Base-by-base conservation (phyloP, 129 eudicot genomes). In the Arctium lappa region DNA sequence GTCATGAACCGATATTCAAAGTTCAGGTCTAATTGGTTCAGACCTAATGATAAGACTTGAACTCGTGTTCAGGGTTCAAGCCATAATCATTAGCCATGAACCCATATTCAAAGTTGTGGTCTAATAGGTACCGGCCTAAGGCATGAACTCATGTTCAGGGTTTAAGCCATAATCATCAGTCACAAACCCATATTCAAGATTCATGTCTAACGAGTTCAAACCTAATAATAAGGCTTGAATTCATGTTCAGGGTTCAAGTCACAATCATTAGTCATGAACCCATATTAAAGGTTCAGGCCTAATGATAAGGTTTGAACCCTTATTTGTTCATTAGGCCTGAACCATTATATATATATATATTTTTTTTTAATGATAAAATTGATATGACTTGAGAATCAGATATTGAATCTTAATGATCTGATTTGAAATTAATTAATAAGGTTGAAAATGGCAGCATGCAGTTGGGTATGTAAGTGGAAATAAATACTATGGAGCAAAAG, bases 401-500 rank as follows among this genome's bases (percentile, higher is more conserved):
- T 15, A 53, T 15, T 53, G 8, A 5, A 15, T 16, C 6, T 53
- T 15, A 53, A 53, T 22, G 16, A n/a, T 56, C 65, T 60, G 68
- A 60, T 27, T 69, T 72, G 7, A 72, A 53, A 65, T n/a, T 29
- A 46, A 73, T 60, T 77, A 81, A 86, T 72, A 30, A 18, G 48
- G 44, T 76, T 66, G 86, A 72, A 76, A 82, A 80, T 73, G 73
- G 84, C 93, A 95, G 99, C 99, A 95, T 90, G 99, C 99, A 62
- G 98, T 95, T 75, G 99, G 95, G 68, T 95, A 90, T 84, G 99
- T 95, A 38, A 91, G 79, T 78, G 99, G 98, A 82, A 83, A 93
- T 72, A 86, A 91, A 73, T 95, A 93, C 69, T 95, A 93, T 84
- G 99, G 99, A 87, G 98, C 99, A 79, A 95, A 95, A 46, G 97